Conservation (phyloP, 371 early-diverging fungal genomes). For the Syncephalastrum sp. region DNA sequence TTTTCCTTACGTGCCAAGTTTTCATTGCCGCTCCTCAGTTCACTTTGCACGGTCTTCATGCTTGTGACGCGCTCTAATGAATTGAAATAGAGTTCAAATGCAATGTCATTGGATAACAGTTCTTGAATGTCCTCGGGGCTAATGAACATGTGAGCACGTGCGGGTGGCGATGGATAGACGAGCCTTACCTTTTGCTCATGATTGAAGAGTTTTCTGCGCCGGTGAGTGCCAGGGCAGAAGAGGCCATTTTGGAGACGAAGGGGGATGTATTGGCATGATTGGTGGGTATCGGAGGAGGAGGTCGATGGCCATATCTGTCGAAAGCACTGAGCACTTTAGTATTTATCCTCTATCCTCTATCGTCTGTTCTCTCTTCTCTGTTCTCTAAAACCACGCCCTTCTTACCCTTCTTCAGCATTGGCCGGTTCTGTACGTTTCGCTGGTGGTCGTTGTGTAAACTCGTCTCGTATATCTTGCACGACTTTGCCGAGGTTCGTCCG, state of each 20-base stretch:
- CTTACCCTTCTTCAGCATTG: constrained; percentile 11
- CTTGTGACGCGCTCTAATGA: constrained; percentile 52
- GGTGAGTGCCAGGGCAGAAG: constrained; percentile 5
- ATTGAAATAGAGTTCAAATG: constrained; percentile 59
- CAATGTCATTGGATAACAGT: constrained; percentile 46
- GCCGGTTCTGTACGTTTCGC: constrained; percentile 30
- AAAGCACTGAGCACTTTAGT: background rate
- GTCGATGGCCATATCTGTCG: constrained; percentile 38
- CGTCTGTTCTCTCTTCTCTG: too few species aligned
- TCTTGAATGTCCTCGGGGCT: constrained; percentile 54
- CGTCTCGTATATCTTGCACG: constrained; percentile 52
- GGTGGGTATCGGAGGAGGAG: constrained; percentile 46
- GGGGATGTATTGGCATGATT: constrained; percentile 5
- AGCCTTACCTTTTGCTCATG: constrained; percentile 25
- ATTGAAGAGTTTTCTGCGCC: constrained; percentile 16
- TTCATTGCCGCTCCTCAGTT: constrained; percentile 57
- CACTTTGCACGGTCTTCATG: constrained; percentile 52
- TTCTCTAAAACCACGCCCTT: constrained; percentile 11
- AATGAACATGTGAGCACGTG: constrained; percentile 17
- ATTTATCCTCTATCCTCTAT: background rate
- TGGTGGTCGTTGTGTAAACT: constrained; percentile 45
- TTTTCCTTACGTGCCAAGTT: constrained; percentile 50
- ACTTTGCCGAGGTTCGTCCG: constrained; percentile 47
- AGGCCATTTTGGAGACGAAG: constrained; percentile 1
- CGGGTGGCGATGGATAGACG: background rate